Conservation (phyloP, 2,329 filamentous ascomycete genomes). For the Biscogniauxia marginata region DNA sequence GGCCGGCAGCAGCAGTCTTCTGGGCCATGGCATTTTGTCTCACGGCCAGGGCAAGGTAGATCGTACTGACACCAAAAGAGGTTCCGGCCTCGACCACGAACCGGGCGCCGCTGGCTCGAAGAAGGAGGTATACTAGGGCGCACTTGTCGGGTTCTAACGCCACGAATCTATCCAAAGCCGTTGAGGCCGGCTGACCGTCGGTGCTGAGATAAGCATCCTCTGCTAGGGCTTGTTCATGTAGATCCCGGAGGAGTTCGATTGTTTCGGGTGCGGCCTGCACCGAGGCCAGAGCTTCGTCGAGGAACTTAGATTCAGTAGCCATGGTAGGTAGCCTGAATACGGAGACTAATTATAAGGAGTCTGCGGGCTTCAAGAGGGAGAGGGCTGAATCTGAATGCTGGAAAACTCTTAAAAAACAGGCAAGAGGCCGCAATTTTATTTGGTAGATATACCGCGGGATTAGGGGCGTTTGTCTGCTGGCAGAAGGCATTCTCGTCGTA, state of each 20-base stretch:
- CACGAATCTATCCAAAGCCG: conserved; percentile 43
- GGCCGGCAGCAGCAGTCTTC: conserved; percentile 27
- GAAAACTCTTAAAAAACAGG: no score
- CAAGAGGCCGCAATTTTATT: no score
- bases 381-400: no score
- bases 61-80: conserved; percentile 60
- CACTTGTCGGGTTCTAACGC: conserved; percentile 38
- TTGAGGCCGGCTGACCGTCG: not conserved
- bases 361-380: no score
- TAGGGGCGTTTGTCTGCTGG: not conserved
- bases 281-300: not conserved
- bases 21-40: conserved; percentile 41
- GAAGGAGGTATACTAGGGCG: conserved; percentile 41
- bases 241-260: not conserved
- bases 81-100: conserved; percentile 61
- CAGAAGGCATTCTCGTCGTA: not conserved
- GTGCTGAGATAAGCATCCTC: not conserved
- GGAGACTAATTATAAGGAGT: not conserved
- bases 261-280: not conserved
- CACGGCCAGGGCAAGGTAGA: conserved; percentile 56
- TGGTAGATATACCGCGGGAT: not conserved
- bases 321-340: not conserved
- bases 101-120: conserved; percentile 46
- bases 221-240: not conserved
- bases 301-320: not conserved